Evolutionary conservation across 768 basidiomycete species (phyloP), one percentile per base, ranked within the genome.

Genomic region (Russula lepida): DNA sequence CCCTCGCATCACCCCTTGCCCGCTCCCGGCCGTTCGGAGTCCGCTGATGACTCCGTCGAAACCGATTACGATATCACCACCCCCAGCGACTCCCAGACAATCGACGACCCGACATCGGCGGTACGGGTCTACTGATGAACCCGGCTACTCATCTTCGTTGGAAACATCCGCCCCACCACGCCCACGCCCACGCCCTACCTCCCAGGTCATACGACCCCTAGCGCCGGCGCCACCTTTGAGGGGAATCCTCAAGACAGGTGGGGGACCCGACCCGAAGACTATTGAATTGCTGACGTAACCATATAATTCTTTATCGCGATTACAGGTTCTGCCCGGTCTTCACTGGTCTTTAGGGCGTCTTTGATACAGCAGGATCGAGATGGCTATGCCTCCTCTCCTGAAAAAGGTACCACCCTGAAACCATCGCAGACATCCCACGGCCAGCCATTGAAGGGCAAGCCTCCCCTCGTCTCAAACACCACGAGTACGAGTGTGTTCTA

Each of bases 341-440:
- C 64, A 1, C 49, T 58, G 5, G 48, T 59, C n/a, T 32, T 54
- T 27, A 56, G 48, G 33, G 53, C 63, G 32, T 47, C 59, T 17
- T 21, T 62, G 35, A 44, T 57, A 25, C 63, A 32, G 6, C 65
- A 64, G 46, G 62, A 63, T 21, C 53, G 51, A 39, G 65, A 64
- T 54, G 65, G 65, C 9, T 66, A 61, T 32, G 19, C 56, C 25
- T 58, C 65, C 32, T 73, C 70, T 64, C 69, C 73, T 68, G 71
- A 75, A 69, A 67, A 56, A 25, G 15, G n/a, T n/a, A 27, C 35
- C 5, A n/a, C 60, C 13, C n/a, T 52, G 11, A 57, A 35, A 32
- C 55, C 54, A 32, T 12, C 39, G 60, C 60, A 51, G 7, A 32
- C 17, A 28, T 27, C 52, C 2, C 51, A 35, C 13, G 44, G 25